phyloP scores from a whole-genome alignment of 768 basidiomycete species.

The Boletus edulis region DNA sequence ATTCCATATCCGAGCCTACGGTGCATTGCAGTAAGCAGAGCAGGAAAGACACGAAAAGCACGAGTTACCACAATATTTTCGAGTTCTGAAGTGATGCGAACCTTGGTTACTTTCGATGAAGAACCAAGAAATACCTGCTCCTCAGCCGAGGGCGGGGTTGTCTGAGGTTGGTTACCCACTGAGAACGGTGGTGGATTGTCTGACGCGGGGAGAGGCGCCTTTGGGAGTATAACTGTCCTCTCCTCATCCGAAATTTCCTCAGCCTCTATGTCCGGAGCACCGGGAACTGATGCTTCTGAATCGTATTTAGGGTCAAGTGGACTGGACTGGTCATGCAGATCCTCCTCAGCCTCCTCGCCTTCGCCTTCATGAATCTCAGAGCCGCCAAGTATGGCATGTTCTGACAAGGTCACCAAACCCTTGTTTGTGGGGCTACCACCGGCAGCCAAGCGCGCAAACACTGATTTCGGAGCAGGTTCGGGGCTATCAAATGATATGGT shows the following conservation, averaged over 20 bases:
- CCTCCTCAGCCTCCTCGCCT: constrained; percentile 2
- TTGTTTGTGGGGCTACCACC: constrained; percentile 9
- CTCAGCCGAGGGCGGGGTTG: not conserved
- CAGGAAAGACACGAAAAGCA: not conserved
- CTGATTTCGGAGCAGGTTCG: constrained; percentile 32
- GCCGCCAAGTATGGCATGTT: constrained; percentile 8
- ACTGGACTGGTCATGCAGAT: constrained; percentile 12
- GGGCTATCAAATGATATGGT: constrained; percentile 46
- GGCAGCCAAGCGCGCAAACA: constrained; percentile 24
- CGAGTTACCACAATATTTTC: constrained; percentile 61
- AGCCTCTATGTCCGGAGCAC: not conserved
- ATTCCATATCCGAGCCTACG: constrained; percentile 66
- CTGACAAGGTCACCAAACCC: not conserved
- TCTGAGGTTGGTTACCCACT: constrained; percentile 5
- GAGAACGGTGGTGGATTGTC: not conserved
- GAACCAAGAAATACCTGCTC: constrained; percentile 11
- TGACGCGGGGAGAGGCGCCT: not conserved
- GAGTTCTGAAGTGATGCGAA: constrained; percentile 58
- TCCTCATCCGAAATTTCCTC: constrained; percentile 28
- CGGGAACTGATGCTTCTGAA: not conserved
- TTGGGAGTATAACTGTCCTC: constrained; percentile 31
- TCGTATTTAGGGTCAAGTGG: constrained; percentile 6
- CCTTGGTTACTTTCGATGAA: constrained; percentile 31
- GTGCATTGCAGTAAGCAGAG: not conserved
- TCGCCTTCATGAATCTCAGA: not conserved